Evolutionary conservation across 2,329 filamentous ascomycete genomes (phyloP), one percentile per base, ranked within the genome.

Genomic region (Podosphaera leucotricha): DNA sequence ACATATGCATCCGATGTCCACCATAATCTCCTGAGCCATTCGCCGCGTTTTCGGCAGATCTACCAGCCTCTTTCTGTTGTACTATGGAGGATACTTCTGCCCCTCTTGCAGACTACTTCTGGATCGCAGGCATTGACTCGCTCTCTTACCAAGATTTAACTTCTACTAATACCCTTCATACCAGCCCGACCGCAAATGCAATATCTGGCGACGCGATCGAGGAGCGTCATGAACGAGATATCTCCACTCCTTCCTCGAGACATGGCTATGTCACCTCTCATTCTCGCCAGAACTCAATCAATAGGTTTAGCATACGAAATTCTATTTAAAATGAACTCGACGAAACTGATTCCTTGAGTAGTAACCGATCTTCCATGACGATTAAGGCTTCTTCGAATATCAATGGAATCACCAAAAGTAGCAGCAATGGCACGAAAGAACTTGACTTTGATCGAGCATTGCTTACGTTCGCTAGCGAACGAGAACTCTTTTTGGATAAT

Each of bases 391-490:
- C 52, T 37, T 50, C 53, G 26, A 43, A 43, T 21, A 55, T 48
- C 19, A 55, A 55, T 50, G 50, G 50, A 7, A 33, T 28, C n/a
- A 40, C 8, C 18, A 46, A 45, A 45, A 41, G 41, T 19, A 52
- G 49, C 28, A 43, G 48, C 30, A 48, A 50, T 20, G 49, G 50
- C 16, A 61, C 70, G 49, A 63, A 61, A 46, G 84, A 92, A 57
- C 84, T 82, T 55, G 90, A 95, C 60, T 98, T 98, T 55, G 90
- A 95, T 58, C 77, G 81, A 56, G 87, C 90, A 21, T 68, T 98
- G 52, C 66, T 85, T 55, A 95, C 94, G 63, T 98, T 98, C 60
- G 85, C 90, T 39, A 80, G 78, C n/a, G 87, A 95, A 64, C 71
- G 90, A 50, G 90, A 98, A 55, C 80, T 78, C 47, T 98, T 98